Evolutionary conservation across 306 rosid genomes (phyloP), one percentile per base, ranked within the genome.

Genomic region (Hippophae tibetana): DNA sequence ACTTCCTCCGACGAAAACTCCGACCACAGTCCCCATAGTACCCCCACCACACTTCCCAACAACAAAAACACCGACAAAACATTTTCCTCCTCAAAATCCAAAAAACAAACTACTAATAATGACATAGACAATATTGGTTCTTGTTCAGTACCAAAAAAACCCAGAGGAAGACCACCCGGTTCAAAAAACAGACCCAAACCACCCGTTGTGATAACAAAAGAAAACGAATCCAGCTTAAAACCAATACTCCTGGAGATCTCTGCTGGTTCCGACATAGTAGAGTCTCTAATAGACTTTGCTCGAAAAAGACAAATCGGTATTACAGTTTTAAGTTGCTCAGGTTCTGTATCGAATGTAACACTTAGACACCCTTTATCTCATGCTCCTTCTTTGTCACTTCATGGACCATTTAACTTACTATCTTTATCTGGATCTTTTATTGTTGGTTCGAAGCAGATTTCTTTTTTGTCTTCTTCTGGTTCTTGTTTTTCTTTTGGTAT

Each of bases 141-240:
- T 0, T 13, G 66, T 0, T 45, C 48, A 10, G 8, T n/a, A 8
- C 3, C 62, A 0, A 79, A 44, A 56, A 82, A 51, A 54, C 82
- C 79, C 1, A 70, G 86, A 47, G 95, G 92, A 2, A 76, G 92
- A 40, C 95, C 92, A 3, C 80, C 64, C 2, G 92, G 95, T 0
- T 82, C 95, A 0, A 82, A 78, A 74, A 87, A 87, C 71, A 87
- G 76, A 45, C 89, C 89, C 0, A 79, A 80, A 47, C 65, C 78
- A 8, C 84, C 95, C 6, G 8, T 84, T 1, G 46, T 79, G 0
- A 70, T 78, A 43, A 64, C 60, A 41, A 64, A 72, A 5, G 79
- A 74, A 5, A 44, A 45, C 1, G 72, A 74, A 1, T 47, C 63
- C 0, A 52, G 65, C 38, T 41, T 76, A 52, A 77, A 60, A 10